Evolutionary conservation across 768 basidiomycete genomes (phyloP).

Genomic region (Nevesoporus exiguus): DNA sequence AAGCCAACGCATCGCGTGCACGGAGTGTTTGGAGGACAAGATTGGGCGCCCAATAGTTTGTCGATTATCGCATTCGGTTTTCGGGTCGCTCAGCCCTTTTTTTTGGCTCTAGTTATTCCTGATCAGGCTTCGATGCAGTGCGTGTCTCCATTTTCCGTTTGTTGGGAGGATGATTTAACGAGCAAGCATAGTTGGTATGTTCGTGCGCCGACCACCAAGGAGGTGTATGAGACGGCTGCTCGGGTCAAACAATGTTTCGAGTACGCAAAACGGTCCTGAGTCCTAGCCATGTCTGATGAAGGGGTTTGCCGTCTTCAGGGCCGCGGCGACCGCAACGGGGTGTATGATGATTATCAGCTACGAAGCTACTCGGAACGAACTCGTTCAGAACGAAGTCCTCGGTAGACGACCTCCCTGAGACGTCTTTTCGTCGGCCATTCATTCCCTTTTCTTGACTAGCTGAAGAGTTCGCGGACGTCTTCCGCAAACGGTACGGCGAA

Average conservation of each 20-base stretch:
- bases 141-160: conserved; percentile 19
- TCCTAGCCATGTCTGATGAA: neutral
- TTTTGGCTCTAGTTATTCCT: conserved; percentile 60
- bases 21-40: conserved; percentile 71
- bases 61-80: neutral
- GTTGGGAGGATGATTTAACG: neutral
- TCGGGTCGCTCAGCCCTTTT: neutral
- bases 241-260: conserved; percentile 73
- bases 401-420: conserved; percentile 33
- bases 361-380: conserved; percentile 42
- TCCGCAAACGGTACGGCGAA: conserved; percentile 54
- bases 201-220: conserved; percentile 64
- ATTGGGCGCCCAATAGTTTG: conserved; percentile 72
- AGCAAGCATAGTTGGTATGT: conserved; percentile 57
- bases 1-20: conserved; percentile 76
- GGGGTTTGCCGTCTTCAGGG: conserved; percentile 35
- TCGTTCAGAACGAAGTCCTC: conserved; percentile 64
- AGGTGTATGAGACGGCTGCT: conserved; percentile 51
- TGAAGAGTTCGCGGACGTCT: conserved; percentile 58
- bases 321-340: conserved; percentile 63
- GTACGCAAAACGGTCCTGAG: conserved; percentile 35
- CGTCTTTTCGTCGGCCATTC: neutral
- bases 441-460: conserved; percentile 36
- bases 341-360: conserved; percentile 48
- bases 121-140: conserved; percentile 73